Evolutionary conservation across 2,329 filamentous ascomycete species (phyloP), one percentile per base, ranked within the genome.

Genomic region (Sporothrix pseudoabietina): DNA sequence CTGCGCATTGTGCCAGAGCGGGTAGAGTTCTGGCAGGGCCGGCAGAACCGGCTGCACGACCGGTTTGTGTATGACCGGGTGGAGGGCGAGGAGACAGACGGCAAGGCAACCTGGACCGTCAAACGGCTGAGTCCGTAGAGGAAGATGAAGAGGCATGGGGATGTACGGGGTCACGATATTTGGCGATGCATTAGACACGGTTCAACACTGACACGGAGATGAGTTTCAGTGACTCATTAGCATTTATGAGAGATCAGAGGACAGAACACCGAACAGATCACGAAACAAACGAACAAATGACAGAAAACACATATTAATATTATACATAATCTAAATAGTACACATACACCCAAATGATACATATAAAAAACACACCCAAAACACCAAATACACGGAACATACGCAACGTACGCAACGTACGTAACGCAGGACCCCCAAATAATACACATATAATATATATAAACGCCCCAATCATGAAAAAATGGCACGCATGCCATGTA

Each of bases 1-100:
- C 80, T 98, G 80, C 89, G 95, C 77, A 88, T 99, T 74, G 87
- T 94, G 76, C 95, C 96, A 0, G 92, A 94, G 79, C 88, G 89
- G 78, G 87, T 99, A 68, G 96, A 99, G 86, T 99, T 99, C 81
- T 99, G 96, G 90, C 94, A 98, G 85, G 96, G 96, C 2, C 88
- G 96, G 78, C 88, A 93, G 80, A 97, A 91, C 83, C 87, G 96
- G 74, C 83, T 99, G 81, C 96, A 99, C 83, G 96, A 99, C 85
- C 91, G 96, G 32, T 98, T 99, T 81, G 87, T 90, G 75, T 98
- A 98, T 83, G 89, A 89, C 72, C 90, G 88, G 80, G 86, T 88
- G 69, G 81, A 77, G 22, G 81, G 82, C 72, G 35, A 12, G 4
- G 83, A 82, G 12, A 76, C 73, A 3, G 65, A 82, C 3, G 66